Percentiles rank a stretch among this genome's conserved stretches.
These are phyloP conservation scores for Strobilomyces echinocephalus DNA, from an alignment of 768 basidiomycete genomes.

Conservation along the genomic window DNA sequence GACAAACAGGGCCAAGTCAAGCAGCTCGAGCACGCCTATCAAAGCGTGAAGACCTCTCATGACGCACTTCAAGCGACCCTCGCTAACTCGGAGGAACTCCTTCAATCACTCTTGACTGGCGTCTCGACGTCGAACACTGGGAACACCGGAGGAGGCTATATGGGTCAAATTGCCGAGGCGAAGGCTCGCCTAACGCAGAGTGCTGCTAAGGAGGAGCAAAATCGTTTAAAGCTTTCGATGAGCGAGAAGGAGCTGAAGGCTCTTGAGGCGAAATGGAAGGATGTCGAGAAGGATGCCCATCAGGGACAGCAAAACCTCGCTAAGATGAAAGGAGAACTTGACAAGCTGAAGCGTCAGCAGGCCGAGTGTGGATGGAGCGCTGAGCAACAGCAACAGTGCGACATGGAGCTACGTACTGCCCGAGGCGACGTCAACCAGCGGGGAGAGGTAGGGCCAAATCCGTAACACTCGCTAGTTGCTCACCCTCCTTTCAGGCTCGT, in stretches of 20 bases:
- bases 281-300: conserved; percentile 77
- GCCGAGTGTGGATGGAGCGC: conserved; percentile 69
- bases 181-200: conserved; percentile 70
- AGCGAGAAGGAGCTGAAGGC: conserved; percentile 71
- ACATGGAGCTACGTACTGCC: conserved; percentile 47
- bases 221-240: conserved; percentile 68
- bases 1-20: conserved; percentile 60
- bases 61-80: conserved; percentile 56
- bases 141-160: conserved; percentile 83
- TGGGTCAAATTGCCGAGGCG: conserved; percentile 92
- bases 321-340: conserved; percentile 52
- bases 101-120: conserved; percentile 92
- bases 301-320: conserved; percentile 70
- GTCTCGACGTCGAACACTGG: conserved; percentile 65
- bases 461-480: conserved; percentile 1
- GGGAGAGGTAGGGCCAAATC: conserved; percentile 50
- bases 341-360: conserved; percentile 48
- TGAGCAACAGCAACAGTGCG: conserved; percentile 61
- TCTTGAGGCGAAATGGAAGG: conserved; percentile 77
- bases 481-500: conserved; percentile 46
- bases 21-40: conserved; percentile 49
- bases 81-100: conserved; percentile 78
- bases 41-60: conserved; percentile 65
- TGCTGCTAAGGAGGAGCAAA: conserved; percentile 80
- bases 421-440: conserved; percentile 51